Evolutionary conservation across 2,329 filamentous ascomycete species (phyloP).

Genomic region (Hymenoscyphus fraxineus): DNA sequence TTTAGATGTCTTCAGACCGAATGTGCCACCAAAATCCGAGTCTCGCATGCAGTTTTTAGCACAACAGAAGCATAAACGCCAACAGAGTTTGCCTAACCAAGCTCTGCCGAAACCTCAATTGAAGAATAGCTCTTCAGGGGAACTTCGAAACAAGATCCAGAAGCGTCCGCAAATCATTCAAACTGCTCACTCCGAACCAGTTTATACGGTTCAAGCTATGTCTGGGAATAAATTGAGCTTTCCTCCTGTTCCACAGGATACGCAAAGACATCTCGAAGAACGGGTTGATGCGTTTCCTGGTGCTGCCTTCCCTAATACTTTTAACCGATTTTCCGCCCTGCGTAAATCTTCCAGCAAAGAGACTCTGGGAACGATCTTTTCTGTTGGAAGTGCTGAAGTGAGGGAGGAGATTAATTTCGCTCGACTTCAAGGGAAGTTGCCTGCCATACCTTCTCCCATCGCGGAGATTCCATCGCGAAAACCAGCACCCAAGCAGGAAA

Average conservation of each 20-base stretch:
- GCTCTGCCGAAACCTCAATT: neutral
- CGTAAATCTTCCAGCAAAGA: conserved; percentile 26
- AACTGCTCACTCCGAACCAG: conserved; percentile 12
- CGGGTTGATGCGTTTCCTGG: conserved; percentile 25
- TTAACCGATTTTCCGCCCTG: conserved; percentile 10
- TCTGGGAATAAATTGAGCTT: conserved; percentile 20
- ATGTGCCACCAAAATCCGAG: conserved; percentile 13
- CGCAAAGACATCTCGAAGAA: conserved; percentile 20
- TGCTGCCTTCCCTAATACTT: conserved; percentile 24
- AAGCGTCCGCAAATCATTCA: conserved; percentile 14
- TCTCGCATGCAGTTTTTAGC: too few relatives aligned
- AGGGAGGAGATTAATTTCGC: conserved; percentile 26
- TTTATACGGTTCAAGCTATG: conserved; percentile 28
- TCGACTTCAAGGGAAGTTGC: conserved; percentile 24
- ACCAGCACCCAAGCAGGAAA: conserved; percentile 11
- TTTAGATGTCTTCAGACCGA: conserved; percentile 9
- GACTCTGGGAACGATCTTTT: conserved; percentile 31
- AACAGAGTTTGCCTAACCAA: conserved; percentile 5
- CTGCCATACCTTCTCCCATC: conserved; percentile 24
- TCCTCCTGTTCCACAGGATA: conserved; percentile 22
- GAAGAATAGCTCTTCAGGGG: neutral
- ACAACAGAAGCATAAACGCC: conserved; percentile 5
- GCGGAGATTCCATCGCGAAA: conserved; percentile 14
- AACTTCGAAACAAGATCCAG: conserved; percentile 7
- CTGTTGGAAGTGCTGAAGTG: conserved; percentile 28